Evolutionary conservation across 129 eudicot genomes (phyloP).

Genomic region (carrot (Daucus carota)): DNA sequence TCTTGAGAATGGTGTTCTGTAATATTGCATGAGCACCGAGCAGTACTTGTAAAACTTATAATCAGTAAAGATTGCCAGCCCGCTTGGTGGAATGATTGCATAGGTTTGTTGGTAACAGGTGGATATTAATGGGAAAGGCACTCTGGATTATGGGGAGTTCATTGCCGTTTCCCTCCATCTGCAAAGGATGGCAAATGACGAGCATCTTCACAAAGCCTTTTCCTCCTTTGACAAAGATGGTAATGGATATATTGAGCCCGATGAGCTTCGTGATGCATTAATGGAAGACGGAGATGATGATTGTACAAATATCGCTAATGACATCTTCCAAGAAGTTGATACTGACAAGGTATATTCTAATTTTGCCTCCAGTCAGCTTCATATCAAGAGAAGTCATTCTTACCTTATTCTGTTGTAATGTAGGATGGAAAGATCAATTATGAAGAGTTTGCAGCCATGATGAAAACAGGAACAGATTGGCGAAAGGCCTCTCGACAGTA

Average conservation of each 20-base stretch:
- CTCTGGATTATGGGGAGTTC: slow-evolving; percentile 77
- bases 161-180: slow-evolving; percentile 78
- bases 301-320: slow-evolving; percentile 65
- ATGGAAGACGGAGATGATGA: slow-evolving; percentile 80
- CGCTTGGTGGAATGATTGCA: background rate
- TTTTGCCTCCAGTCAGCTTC: background rate
- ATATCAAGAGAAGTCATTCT: background rate
- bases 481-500: slow-evolving; percentile 82
- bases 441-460: slow-evolving; percentile 67
- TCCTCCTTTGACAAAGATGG: slow-evolving; percentile 82
- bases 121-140: slow-evolving; percentile 74
- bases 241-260: slow-evolving; percentile 72
- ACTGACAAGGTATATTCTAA: slow-evolving; percentile 52
- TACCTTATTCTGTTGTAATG: slow-evolving; percentile 6
- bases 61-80: background rate
- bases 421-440: slow-evolving; percentile 75
- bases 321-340: slow-evolving; percentile 91
- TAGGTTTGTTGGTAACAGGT: slow-evolving; percentile 36
- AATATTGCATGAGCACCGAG: background rate
- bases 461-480: slow-evolving; percentile 43
- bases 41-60: background rate
- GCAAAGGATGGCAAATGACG: slow-evolving; percentile 78
- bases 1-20: background rate
- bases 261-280: slow-evolving; percentile 71
- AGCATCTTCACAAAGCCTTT: slow-evolving; percentile 85